Percentiles rank a stretch among this genome's conserved stretches.
phyloP scores from a whole-genome alignment of 2,329 filamentous ascomycete species.

The Botryotinia convoluta region DNA sequence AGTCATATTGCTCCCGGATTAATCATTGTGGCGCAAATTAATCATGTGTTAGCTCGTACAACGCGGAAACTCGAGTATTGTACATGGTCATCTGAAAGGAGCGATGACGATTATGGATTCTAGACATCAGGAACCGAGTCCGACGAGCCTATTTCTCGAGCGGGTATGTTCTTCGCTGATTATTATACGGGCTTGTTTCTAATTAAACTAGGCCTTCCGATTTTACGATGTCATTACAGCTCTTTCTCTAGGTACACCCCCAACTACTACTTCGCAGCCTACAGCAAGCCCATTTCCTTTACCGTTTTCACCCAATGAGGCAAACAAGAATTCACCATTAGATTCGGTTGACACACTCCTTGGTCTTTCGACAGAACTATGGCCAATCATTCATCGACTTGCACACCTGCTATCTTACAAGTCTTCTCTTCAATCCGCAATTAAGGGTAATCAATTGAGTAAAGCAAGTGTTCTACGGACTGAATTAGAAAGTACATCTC shows the following conservation, averaged over 20 bases:
- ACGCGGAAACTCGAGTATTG: conserved; percentile 56
- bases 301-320: conserved; percentile 46
- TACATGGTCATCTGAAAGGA: conserved; percentile 59
- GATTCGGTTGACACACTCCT: conserved; percentile 51
- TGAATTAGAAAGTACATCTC: conserved; percentile 43
- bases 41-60: conserved; percentile 53
- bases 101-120: conserved; percentile 59
- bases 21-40: conserved; percentile 23
- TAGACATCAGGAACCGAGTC: conserved; percentile 44
- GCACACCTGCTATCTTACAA: conserved; percentile 55
- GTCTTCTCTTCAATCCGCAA: conserved; percentile 48
- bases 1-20: conserved; percentile 33
- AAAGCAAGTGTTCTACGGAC: conserved; percentile 33
- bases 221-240: conserved; percentile 66
- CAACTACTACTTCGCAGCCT: conserved; percentile 51
- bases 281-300: conserved; percentile 48
- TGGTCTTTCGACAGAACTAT: conserved; percentile 60
- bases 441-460: conserved; percentile 41
- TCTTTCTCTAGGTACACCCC: conserved; percentile 57
- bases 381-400: conserved; percentile 61
- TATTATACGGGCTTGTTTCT: conserved; percentile 22
- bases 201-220: conserved; percentile 52
- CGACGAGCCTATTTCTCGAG: conserved; percentile 57
- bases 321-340: conserved; percentile 43
- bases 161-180: conserved; percentile 44